phyloP scores from a whole-genome alignment of 1,284 basidiomycete genomes.

The Apiotrichum gracile region DNA sequence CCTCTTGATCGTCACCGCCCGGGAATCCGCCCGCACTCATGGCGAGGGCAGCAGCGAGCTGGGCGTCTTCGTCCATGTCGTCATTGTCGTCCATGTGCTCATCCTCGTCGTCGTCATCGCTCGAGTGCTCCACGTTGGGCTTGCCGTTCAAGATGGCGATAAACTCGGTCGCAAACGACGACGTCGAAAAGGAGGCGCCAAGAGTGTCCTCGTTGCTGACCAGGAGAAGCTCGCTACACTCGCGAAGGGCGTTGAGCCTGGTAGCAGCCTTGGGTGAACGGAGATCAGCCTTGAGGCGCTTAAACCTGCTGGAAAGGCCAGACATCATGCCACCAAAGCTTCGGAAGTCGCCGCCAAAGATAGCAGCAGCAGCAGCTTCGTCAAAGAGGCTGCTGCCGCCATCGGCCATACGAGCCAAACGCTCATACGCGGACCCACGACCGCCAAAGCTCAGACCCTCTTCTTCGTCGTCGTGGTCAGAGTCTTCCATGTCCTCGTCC shows the following conservation, averaged over 20 bases:
- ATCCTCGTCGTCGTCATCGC: conserved; percentile 30
- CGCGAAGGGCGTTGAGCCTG: conserved; percentile 82
- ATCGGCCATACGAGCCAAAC: conserved; percentile 51
- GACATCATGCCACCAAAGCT: conserved; percentile 81
- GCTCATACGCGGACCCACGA: conserved; percentile 22
- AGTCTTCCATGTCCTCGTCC: conserved; percentile 68
- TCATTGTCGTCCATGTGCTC: conserved; percentile 44
- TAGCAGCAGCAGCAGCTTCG: conserved; percentile 68
- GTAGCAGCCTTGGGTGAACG: conserved; percentile 73
- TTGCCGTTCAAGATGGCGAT: conserved; percentile 86
- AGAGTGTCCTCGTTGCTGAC: conserved; percentile 97
- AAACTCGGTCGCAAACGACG: conserved; percentile 85
- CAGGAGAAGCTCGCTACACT: conserved; percentile 87
- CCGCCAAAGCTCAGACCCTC: conserved; percentile 50
- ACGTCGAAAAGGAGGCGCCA: conserved; percentile 79
- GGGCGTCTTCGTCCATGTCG: conserved; percentile 66
- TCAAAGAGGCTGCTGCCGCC: conserved; percentile 50
- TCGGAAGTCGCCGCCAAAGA: conserved; percentile 49
- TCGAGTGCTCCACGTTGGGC: conserved; percentile 36
- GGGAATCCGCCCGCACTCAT: conserved; percentile 43
- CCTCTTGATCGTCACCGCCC: conserved; percentile 38
- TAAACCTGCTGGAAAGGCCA: conserved; percentile 73
- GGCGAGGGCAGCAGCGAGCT: conserved; percentile 73
- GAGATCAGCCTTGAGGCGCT: conserved; percentile 83
- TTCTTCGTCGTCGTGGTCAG: conserved; percentile 49